Percentiles rank a stretch among this genome's conserved stretches.
Conservation (phyloP, 148 eudicot genomes). For the Rheum nobile region DNA sequence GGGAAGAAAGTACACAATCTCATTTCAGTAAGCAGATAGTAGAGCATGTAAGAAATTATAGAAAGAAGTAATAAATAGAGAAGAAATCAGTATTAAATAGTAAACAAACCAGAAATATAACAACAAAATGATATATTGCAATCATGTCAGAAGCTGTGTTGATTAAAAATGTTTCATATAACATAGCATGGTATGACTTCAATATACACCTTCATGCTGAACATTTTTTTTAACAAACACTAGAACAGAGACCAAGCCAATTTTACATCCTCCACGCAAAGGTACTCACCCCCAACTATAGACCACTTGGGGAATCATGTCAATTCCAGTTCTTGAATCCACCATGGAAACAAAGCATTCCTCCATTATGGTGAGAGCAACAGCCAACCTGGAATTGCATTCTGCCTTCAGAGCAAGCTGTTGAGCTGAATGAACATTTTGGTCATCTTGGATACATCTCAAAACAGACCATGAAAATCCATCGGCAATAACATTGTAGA, state of each 20-base stretch:
- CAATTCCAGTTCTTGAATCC: constrained; percentile 89
- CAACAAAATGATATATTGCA: neutral
- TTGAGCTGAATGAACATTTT: constrained; percentile 56
- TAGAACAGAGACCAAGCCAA: neutral
- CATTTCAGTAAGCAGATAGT: neutral
- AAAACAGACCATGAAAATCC: constrained; percentile 73
- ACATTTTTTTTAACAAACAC: neutral
- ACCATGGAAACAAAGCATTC: constrained; percentile 97
- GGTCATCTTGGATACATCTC: constrained; percentile 79
- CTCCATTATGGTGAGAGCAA: constrained; percentile 92
- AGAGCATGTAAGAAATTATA: neutral
- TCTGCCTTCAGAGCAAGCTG: constrained; percentile 74
- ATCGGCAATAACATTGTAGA: constrained; percentile 40
- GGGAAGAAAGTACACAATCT: neutral
- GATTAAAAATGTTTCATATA: neutral
- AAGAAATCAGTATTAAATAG: neutral
- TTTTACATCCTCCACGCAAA: neutral
- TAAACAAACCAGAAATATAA: neutral
- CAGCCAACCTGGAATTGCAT: constrained; percentile 90
- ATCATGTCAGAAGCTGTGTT: neutral
- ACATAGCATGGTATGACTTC: neutral
- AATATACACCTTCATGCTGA: neutral
- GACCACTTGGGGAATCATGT: constrained; percentile 93
- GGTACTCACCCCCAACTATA: constrained; percentile 84
- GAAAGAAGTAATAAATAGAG: neutral